A percentile compares a stretch with the other conserved stretches of the same genome.
phyloP scores from a whole-genome alignment of 2,329 filamentous ascomycete genomes.

The Aspergillus proliferans region DNA sequence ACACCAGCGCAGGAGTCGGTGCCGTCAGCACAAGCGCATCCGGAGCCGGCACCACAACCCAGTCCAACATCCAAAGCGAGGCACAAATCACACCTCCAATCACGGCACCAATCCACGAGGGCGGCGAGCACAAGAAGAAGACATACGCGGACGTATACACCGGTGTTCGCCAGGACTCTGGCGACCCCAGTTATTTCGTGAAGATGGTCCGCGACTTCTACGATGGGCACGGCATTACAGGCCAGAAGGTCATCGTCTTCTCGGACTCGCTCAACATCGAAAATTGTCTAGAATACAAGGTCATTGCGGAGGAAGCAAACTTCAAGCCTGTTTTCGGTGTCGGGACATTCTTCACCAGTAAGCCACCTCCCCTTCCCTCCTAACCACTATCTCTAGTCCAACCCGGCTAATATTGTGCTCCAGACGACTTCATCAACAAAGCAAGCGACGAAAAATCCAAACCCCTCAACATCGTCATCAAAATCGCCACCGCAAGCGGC shows the following conservation, averaged over 20 bases:
- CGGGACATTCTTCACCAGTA: conserved; percentile 86
- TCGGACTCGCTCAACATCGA: conserved; percentile 93
- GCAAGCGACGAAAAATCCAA: conserved; percentile 74
- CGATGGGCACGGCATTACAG: conserved; percentile 64
- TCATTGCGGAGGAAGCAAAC: conserved; percentile 68
- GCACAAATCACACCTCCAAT: conserved; percentile 38
- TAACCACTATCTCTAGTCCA: background rate
- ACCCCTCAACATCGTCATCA: conserved; percentile 96
- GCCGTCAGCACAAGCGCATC: conserved; percentile 36
- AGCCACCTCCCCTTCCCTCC: conserved; percentile 15
- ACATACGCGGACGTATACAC: conserved; percentile 78
- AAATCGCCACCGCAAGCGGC: conserved; percentile 78
- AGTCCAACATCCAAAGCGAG: conserved; percentile 30
- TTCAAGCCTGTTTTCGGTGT: conserved; percentile 89
- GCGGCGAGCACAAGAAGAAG: conserved; percentile 39
- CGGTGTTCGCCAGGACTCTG: conserved; percentile 84
- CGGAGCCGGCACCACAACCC: conserved; percentile 38
- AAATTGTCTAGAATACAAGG: conserved; percentile 83
- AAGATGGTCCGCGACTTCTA: conserved; percentile 77
- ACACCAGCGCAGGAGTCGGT: conserved; percentile 37
- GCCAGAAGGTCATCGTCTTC: conserved; percentile 86
- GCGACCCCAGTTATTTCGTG: conserved; percentile 74
- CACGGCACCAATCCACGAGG: conserved; percentile 35
- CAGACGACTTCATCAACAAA: conserved; percentile 73
- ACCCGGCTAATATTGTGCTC: background rate